These are phyloP conservation scores for Tetracentron sinense DNA, from an alignment of 164 flowering plant species.

Conservation along the genomic window DNA sequence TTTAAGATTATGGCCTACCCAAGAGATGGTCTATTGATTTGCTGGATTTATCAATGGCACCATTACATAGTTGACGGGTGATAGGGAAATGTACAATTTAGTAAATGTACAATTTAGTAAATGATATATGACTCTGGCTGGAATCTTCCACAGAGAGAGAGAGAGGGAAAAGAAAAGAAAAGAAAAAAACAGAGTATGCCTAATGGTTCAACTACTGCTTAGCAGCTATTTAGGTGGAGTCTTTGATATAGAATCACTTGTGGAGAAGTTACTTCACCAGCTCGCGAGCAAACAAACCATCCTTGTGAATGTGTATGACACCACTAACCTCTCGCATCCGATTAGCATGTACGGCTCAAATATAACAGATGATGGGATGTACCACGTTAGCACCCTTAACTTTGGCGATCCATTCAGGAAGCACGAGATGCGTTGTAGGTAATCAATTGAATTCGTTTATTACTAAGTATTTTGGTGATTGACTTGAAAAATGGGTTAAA, in stretches of 20 bases:
- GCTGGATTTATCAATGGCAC: background rate
- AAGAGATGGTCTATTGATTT: too few relatives aligned
- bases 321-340: constrained; percentile 60
- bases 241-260: constrained; percentile 84
- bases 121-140: background rate
- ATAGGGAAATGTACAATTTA: background rate
- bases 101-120: background rate
- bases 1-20: background rate
- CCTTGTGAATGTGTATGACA: constrained; percentile 85
- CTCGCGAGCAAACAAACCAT: constrained; percentile 93
- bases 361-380: constrained; percentile 38
- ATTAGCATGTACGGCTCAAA: constrained; percentile 86
- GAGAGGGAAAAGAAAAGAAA: too few relatives aligned
- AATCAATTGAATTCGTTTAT: constrained; percentile 6
- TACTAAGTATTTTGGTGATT: background rate
- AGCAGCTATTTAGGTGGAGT: constrained; percentile 91
- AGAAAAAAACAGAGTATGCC: background rate
- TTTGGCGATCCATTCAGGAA: constrained; percentile 92
- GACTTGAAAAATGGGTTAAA: background rate
- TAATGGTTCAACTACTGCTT: constrained; percentile 11
- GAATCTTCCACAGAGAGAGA: background rate
- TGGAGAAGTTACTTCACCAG: constrained; percentile 90
- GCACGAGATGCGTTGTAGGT: constrained; percentile 99
- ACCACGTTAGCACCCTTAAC: constrained; percentile 58
- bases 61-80: too few relatives aligned